Evolutionary conservation across 176 grass and related monocot species (phyloP), one percentile per base, ranked within the genome.

Genomic region (Triticum dicoccoides): DNA sequence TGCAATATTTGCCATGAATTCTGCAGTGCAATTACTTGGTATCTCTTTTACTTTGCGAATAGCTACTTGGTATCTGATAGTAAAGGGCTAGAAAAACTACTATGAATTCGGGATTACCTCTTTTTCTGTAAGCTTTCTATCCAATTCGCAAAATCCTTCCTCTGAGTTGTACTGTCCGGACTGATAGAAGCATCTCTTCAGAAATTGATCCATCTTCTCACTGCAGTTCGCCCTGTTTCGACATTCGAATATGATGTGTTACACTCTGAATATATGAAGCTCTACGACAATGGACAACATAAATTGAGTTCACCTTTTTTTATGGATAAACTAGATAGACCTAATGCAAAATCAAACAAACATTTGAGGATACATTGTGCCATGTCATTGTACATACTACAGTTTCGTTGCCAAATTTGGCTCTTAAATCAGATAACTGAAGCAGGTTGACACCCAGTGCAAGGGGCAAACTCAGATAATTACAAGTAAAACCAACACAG

Each of bases 131-230:
- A 98, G 88, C 65, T 92, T 98, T 80, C 62, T 86, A 81, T 98
- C 91, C 44, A 98, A 81, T 85, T 98, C 88, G 42, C 70, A 80
- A 80, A 98, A 98, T 27, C 89, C 89, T 65, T 95, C 86, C 77
- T 92, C 93, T n/a, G 91, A 91, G 61, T 78, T 83, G 86, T 98
- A 98, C 20, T 93, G 93, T 62, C 96, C 96, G 13, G 91, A 92
- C 9, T 95, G 96, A 64, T 94, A 95, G 83, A 98, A 98, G 77
- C 96, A 98, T 45, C 93, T 93, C 86, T 87, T 79, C 63, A 98
- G 81, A 80, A 98, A 98, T 15, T 92, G 69, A 62, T 94, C 96
- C 96, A 95, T 98, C 88, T 98, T 95, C 33, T 94, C 91, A 27
- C 78, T 66, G 25, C 96, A 98, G 85, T 98, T 98, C 63, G 90